Evolutionary conservation across 2,329 filamentous ascomycete genomes (phyloP), one percentile per base, ranked within the genome.

Genomic region (Penicillium crustosum): DNA sequence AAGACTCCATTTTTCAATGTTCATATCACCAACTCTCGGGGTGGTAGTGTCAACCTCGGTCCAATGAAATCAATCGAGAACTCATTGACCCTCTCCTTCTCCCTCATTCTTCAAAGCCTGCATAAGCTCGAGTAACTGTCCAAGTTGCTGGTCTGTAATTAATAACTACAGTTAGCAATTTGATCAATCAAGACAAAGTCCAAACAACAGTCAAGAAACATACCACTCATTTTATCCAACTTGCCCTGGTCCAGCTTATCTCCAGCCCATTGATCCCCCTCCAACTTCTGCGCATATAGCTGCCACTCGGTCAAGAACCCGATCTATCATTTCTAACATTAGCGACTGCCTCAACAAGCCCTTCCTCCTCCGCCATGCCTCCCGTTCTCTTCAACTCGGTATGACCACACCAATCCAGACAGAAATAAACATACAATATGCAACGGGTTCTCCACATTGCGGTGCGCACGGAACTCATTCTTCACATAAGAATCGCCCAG

Each of bases 241-340:
- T 96, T 96, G 0, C 79, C 81, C 66, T 86, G 85, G 63, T 97
- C 93, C 73, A 97, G 82, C 73, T 88, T 93, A 62, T 91, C 90
- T 1, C 89, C 93, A 59, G 84, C 82, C 94, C 94, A 97, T 0
- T 82, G 75, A 53, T 96, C 89, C 0, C 93, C 93, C 71, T 97
- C 93, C 17, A 99, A 79, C 72, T 91, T 88, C 73, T 99, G 93
- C 2, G 92, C 93, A 71, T 97, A 99, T 52, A 91, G 79, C 75
- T 99, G 94, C 93, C 93, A 99, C 75, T 97, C 93, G 0, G 90
- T 93, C 66, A 99, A 81, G 75, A 99, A 99, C 2, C 93, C 94
- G 68, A 97, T 91, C 91, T 96, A 64, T 15, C 39, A 55, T 36
- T 9, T 9, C 27, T 1, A 44, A 10, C 29, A 29, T 61, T 42